Conservation (phyloP, 73 alveolate species). For the Uronychia binucleata region DNA sequence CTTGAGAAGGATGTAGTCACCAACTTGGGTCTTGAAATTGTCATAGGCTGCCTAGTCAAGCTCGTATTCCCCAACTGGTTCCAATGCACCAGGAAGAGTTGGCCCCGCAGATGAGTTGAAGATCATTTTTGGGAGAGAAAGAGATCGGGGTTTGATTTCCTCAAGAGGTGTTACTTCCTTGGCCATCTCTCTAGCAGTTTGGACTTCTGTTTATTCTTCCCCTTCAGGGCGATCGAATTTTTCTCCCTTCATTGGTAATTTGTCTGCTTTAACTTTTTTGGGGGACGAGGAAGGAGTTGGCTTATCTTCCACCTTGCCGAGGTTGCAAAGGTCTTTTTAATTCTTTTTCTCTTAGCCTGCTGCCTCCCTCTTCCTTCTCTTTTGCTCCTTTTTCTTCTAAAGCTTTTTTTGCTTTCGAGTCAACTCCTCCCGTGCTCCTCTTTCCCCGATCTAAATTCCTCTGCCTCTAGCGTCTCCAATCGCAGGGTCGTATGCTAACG, state of each 20-base stretch:
- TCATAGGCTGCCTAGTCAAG: not conserved
- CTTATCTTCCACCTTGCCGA: too few relatives aligned
- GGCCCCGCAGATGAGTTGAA: not conserved
- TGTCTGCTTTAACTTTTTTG: not conserved
- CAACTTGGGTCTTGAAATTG: not conserved
- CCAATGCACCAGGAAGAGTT: not conserved
- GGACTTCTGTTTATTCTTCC: constrained; percentile 13
- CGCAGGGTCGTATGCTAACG: constrained; percentile 26
- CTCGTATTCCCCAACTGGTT: not conserved
- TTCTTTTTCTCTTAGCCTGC: not conserved
- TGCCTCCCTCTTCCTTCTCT: not conserved
- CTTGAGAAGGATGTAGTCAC: not conserved
- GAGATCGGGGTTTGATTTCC: not conserved
- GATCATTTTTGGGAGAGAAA: not conserved
- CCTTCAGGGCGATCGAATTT: too few relatives aligned
- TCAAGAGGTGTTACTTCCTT: not conserved
- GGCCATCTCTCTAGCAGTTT: not conserved
- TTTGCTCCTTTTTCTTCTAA: constrained; percentile 20
- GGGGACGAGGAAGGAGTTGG: too few relatives aligned
- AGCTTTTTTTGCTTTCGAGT: constrained; percentile 17
- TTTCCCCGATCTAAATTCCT: constrained; percentile 34
- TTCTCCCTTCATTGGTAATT: not conserved
- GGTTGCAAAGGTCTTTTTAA: too few relatives aligned
- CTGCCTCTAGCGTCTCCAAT: constrained; percentile 23
- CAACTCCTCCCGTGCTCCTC: constrained; percentile 6